These are phyloP conservation scores for Talaromyces liani DNA, from an alignment of 495 filamentous ascomycete genomes.

Conservation along the genomic window DNA sequence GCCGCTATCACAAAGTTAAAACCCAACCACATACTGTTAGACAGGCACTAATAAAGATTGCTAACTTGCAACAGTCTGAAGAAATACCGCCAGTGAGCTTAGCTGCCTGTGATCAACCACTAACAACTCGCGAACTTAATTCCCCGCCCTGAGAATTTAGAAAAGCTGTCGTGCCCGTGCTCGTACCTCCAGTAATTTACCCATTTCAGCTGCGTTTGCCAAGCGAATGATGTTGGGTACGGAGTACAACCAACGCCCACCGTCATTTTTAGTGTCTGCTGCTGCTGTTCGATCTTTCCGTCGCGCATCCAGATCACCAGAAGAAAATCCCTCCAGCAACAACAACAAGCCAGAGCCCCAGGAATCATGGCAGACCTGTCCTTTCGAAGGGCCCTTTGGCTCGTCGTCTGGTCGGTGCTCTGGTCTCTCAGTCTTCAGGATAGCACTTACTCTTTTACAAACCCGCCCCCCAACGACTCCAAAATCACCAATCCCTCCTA, in stretches of 20 bases:
- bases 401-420: slow-evolving; percentile 5
- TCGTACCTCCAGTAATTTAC: not conserved
- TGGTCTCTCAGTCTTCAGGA: slow-evolving; percentile 2
- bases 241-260: not conserved
- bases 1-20: not conserved
- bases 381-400: not conserved
- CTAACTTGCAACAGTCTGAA: not conserved
- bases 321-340: not conserved
- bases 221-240: not conserved
- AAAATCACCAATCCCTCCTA: not conserved
- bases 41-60: not conserved
- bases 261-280: not conserved
- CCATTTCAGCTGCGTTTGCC: not conserved
- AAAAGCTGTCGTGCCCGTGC: not conserved
- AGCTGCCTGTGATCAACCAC: not conserved
- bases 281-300: not conserved
- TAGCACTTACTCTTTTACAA: not conserved
- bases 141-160: not conserved
- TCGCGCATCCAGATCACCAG: not conserved
- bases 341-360: not conserved
- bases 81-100: not conserved
- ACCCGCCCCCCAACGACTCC: not conserved
- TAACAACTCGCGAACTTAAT: not conserved
- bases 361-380: not conserved
- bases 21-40: not conserved